These are phyloP conservation scores for Solanum boliviense DNA, from an alignment of 257 asterid species.

Conservation along the genomic window DNA sequence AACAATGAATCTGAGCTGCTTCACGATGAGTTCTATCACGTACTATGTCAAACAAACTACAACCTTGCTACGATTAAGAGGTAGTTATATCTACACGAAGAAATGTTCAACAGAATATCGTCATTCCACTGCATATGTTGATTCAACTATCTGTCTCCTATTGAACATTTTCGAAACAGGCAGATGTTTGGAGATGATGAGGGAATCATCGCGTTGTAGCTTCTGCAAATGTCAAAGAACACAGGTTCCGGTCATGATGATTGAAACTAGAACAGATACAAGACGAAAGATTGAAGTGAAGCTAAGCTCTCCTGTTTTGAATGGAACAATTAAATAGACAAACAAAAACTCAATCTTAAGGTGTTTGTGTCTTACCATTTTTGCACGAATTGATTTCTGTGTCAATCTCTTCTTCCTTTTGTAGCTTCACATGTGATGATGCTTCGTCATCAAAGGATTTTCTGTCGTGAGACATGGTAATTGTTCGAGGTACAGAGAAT, in stretches of 20 bases:
- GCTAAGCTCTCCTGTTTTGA: neutral
- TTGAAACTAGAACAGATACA: neutral
- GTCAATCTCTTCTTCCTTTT: conserved; percentile 26
- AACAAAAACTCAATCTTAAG: neutral
- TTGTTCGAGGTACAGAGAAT: conserved; percentile 44
- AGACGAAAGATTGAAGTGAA: neutral
- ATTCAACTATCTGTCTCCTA: neutral
- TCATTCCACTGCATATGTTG: neutral
- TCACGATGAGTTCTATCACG: neutral
- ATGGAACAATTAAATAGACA: neutral
- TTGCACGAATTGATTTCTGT: conserved; percentile 31
- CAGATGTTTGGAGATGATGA: neutral
- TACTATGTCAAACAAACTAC: neutral
- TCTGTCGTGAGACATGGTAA: conserved; percentile 20
- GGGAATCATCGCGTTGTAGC: neutral
- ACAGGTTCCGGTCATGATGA: neutral
- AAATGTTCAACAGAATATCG: neutral
- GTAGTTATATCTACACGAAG: neutral
- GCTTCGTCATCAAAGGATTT: conserved; percentile 17
- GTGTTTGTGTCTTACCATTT: conserved; percentile 17
- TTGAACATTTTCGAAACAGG: neutral
- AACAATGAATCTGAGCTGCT: neutral
- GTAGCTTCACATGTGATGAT: conserved; percentile 16
- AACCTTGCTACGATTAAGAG: neutral
- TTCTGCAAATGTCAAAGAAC: conserved; percentile 1